Evolutionary conservation across 2,329 filamentous ascomycete species (phyloP).

Genomic region (Diaporthe eres): DNA sequence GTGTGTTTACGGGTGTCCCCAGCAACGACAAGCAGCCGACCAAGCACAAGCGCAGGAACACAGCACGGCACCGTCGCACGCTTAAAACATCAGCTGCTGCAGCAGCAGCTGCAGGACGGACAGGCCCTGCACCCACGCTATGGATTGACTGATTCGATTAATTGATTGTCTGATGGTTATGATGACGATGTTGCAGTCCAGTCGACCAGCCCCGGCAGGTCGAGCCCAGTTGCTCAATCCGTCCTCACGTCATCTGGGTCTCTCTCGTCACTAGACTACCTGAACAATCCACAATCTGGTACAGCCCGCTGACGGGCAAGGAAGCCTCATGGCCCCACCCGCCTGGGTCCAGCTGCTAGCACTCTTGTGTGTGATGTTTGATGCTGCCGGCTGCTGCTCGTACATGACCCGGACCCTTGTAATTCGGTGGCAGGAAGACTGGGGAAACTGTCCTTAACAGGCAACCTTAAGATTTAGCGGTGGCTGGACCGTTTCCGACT

Average conservation of each 20-base stretch:
- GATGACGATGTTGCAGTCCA: background rate
- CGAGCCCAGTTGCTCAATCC: background rate
- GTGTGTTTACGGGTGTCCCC: conserved; percentile 33
- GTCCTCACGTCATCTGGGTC: conserved; percentile 30
- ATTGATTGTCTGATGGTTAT: background rate
- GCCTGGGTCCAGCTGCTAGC: conserved; percentile 13
- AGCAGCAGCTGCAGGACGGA: background rate
- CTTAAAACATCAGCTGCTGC: background rate
- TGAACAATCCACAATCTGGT: conserved; percentile 5
- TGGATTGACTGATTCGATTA: background rate
- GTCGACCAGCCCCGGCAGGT: background rate
- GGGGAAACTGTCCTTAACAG: conserved; percentile 25
- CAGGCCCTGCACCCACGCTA: background rate
- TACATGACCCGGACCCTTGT: conserved; percentile 17
- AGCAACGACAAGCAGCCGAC: conserved; percentile 17
- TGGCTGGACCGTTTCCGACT: conserved; percentile 31
- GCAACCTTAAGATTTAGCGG: conserved; percentile 31
- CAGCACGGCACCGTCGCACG: conserved; percentile 13
- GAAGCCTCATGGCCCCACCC: conserved; percentile 16
- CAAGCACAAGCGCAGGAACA: conserved; percentile 20
- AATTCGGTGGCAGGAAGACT: conserved; percentile 35
- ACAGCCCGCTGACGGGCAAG: conserved; percentile 25
- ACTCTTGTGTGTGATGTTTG: background rate
- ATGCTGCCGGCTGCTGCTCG: background rate
- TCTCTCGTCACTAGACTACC: conserved; percentile 2